Conservation (phyloP, 768 basidiomycete species). For the Lactifluus piperatus region DNA sequence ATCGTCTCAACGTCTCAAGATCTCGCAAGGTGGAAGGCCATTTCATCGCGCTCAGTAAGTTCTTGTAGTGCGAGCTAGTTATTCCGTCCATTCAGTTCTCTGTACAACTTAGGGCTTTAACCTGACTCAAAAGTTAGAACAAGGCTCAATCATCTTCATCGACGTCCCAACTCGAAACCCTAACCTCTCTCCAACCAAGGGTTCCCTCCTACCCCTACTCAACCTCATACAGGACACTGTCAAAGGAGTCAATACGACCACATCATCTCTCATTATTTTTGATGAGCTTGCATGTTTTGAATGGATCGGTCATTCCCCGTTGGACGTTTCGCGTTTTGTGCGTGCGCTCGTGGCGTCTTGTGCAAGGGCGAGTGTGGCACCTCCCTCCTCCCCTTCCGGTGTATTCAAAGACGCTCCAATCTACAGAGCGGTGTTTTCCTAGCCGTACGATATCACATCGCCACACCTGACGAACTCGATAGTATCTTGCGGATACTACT, state of each 20-base stretch:
- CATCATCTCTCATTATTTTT: no score
- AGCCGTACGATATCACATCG: slow-evolving; percentile 55
- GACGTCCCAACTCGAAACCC: slow-evolving; percentile 38
- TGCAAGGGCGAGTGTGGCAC: slow-evolving; percentile 35
- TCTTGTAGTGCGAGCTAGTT: background rate
- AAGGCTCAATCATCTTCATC: slow-evolving; percentile 40
- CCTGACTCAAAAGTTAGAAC: slow-evolving; percentile 9
- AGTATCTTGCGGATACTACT: slow-evolving; percentile 49
- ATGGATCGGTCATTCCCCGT: slow-evolving; percentile 54
- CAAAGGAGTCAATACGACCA: no score
- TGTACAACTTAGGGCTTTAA: slow-evolving; percentile 10
- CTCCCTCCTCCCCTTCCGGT: background rate
- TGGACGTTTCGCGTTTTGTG: slow-evolving; percentile 46
- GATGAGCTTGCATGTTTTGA: slow-evolving; percentile 38
- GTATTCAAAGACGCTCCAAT: background rate
- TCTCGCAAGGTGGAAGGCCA: slow-evolving; percentile 50
- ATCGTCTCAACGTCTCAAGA: slow-evolving; percentile 53
- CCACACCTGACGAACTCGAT: slow-evolving; percentile 46
- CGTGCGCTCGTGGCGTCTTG: slow-evolving; percentile 54
- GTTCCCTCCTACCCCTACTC: slow-evolving; percentile 19
- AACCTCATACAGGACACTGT: slow-evolving; percentile 4
- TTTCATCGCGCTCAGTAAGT: slow-evolving; percentile 57
- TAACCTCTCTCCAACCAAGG: slow-evolving; percentile 11
- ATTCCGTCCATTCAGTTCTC: background rate
- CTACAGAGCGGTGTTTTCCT: slow-evolving; percentile 45